Evolutionary conservation across 129 eudicot genomes (phyloP).

Genomic region (Lactuca sativa): DNA sequence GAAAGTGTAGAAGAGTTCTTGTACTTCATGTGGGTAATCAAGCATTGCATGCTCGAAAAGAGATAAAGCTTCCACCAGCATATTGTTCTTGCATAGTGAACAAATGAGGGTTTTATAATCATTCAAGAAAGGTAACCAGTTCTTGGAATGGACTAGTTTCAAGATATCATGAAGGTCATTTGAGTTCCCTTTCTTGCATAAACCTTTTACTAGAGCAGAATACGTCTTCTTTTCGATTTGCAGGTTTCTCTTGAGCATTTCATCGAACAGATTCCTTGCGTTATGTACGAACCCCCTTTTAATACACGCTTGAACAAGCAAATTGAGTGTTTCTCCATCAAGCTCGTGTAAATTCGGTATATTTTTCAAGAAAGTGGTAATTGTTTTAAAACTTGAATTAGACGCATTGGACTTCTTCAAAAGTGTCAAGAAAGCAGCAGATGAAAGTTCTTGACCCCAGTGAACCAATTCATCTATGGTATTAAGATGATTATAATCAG

Average conservation of each 20-base stretch:
- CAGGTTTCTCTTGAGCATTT: slow-evolving; percentile 45
- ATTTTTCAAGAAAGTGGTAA: slow-evolving; percentile 44
- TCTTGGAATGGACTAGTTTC: slow-evolving; percentile 42
- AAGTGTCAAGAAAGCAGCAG: slow-evolving; percentile 40
- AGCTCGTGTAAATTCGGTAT: slow-evolving; percentile 44
- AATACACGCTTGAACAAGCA: slow-evolving; percentile 51
- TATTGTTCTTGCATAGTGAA: slow-evolving; percentile 46
- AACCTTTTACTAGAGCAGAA: slow-evolving; percentile 40
- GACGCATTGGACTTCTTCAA: slow-evolving; percentile 41
- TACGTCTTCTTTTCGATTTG: slow-evolving; percentile 41
- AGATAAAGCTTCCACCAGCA: slow-evolving; percentile 56
- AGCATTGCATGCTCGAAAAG: slow-evolving; percentile 47
- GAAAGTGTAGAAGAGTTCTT: slow-evolving; percentile 32
- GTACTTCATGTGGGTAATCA: slow-evolving; percentile 36
- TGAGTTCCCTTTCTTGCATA: slow-evolving; percentile 61
- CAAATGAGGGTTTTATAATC: slow-evolving; percentile 42
- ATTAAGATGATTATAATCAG: slow-evolving; percentile 50
- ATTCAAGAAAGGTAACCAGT: slow-evolving; percentile 57
- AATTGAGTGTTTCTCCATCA: slow-evolving; percentile 55
- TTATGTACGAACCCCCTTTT: slow-evolving; percentile 54
- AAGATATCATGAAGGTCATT: slow-evolving; percentile 36
- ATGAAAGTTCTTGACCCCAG: slow-evolving; percentile 86
- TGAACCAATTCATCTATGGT: slow-evolving; percentile 54
- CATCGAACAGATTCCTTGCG: slow-evolving; percentile 41
- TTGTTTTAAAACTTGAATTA: slow-evolving; percentile 38